phyloP scores from a whole-genome alignment of 2,329 filamentous ascomycete genomes.

The Fusarium mangiferae region DNA sequence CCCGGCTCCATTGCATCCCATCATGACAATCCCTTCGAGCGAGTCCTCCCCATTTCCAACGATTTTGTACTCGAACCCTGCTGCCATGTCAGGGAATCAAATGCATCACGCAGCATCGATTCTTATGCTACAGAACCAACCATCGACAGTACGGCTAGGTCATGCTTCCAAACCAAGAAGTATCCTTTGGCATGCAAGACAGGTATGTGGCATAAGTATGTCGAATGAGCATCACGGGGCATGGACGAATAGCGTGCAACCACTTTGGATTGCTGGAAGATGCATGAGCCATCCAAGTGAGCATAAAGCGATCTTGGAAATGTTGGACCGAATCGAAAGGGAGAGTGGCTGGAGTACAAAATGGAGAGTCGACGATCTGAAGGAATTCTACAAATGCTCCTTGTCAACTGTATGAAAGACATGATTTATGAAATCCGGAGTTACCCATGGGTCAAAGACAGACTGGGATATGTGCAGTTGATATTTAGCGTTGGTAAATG shows the following conservation, averaged over 20 bases:
- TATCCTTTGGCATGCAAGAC: constrained; percentile 63
- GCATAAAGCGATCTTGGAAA: constrained; percentile 55
- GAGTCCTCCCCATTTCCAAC: constrained; percentile 61
- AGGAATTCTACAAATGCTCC: constrained; percentile 52
- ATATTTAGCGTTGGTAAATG: not conserved
- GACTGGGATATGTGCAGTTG: not conserved
- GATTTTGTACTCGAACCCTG: constrained; percentile 61
- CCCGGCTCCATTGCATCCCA: constrained; percentile 50
- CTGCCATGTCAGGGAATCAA: constrained; percentile 65
- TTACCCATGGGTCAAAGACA: not conserved
- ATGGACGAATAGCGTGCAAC: constrained; percentile 65
- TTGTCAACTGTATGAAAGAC: constrained; percentile 6
- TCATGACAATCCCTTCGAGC: constrained; percentile 49
- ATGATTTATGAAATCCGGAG: not conserved
- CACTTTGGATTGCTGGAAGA: constrained; percentile 63
- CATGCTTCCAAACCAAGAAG: constrained; percentile 52
- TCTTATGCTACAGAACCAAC: constrained; percentile 60
- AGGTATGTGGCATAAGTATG: constrained; percentile 63
- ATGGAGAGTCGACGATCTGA: constrained; percentile 64
- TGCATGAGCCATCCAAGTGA: constrained; percentile 60
- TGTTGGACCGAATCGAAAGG: constrained; percentile 60
- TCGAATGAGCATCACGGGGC: constrained; percentile 63
- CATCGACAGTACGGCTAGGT: constrained; percentile 54
- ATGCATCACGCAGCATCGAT: constrained; percentile 64
- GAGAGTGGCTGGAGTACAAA: constrained; percentile 64